Conservation (phyloP, 2,329 filamentous ascomycete genomes). For the Monosporascus sp. region DNA sequence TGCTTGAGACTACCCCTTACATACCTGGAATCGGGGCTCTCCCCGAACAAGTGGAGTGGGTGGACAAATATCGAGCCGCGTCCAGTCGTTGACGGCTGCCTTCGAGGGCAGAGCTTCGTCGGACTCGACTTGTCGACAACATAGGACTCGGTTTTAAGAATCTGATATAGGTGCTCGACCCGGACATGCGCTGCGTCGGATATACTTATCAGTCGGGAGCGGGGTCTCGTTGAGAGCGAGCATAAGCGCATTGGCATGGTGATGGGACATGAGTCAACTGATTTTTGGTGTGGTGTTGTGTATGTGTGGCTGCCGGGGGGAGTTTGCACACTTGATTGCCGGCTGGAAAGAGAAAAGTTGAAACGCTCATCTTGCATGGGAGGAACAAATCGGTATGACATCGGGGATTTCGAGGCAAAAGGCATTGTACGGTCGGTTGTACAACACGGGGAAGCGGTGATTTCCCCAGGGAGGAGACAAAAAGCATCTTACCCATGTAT, state of each 20-base stretch:
- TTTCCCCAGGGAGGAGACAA: background rate
- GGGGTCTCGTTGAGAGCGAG: background rate
- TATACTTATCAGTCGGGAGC: background rate
- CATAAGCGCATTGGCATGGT: background rate
- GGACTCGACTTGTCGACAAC: background rate
- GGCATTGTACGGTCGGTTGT: background rate
- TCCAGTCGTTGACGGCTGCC: background rate
- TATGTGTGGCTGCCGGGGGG: background rate
- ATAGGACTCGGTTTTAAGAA: background rate
- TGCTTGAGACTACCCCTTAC: conserved; percentile 31
- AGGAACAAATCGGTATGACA: background rate
- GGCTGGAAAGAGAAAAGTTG: background rate
- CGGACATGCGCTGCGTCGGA: background rate
- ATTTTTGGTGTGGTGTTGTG: background rate
- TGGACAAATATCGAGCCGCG: background rate
- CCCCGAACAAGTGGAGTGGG: conserved; percentile 1
- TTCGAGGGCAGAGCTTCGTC: background rate
- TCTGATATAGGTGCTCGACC: background rate
- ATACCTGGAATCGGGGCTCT: background rate
- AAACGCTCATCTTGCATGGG: background rate
- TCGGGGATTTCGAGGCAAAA: background rate
- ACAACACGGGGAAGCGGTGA: background rate
- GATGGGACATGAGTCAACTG: background rate
- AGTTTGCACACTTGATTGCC: background rate
- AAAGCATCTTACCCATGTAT: background rate